Percentiles rank a stretch among this genome's conserved stretches.
Evolutionary conservation across 1,284 basidiomycete species (phyloP).

Genomic region (Malassezia sp.): DNA sequence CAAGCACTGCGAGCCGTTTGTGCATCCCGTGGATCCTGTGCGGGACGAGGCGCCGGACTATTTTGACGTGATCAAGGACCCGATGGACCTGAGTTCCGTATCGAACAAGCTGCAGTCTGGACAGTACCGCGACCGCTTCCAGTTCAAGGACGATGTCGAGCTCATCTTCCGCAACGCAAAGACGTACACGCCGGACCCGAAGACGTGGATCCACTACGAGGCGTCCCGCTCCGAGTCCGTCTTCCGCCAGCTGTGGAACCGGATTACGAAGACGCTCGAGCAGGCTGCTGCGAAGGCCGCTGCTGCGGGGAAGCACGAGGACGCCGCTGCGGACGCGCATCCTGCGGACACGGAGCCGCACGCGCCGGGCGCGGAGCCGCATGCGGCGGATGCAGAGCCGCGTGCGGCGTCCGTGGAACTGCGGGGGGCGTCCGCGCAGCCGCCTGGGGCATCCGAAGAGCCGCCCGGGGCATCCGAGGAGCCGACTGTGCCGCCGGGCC

Average conservation of each 20-base stretch:
- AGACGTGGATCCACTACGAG: constrained; percentile 64
- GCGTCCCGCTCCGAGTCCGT: constrained; percentile 65
- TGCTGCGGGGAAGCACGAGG: constrained; percentile 1
- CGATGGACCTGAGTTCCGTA: constrained; percentile 90
- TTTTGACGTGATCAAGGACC: constrained; percentile 75
- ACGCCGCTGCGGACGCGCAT: constrained; percentile 15
- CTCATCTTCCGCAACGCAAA: constrained; percentile 81
- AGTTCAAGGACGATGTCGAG: constrained; percentile 74
- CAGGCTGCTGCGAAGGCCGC: constrained; percentile 36
- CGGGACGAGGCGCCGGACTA: constrained; percentile 52
- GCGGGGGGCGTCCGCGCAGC: no score
- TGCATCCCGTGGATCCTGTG: constrained; percentile 64
- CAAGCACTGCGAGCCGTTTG: constrained; percentile 63
- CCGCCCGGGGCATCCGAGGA: background rate
- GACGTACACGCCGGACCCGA: constrained; percentile 62
- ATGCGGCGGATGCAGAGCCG: background rate
- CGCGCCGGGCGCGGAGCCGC: background rate
- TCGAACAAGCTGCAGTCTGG: constrained; percentile 74
- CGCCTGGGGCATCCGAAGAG: constrained; percentile 21
- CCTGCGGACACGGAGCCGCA: background rate
- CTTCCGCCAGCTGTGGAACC: constrained; percentile 67
- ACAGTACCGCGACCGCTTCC: constrained; percentile 66
- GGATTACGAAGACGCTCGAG: constrained; percentile 43
- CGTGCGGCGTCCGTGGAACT: no score
- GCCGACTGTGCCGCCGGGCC: constrained; percentile 8